Percentiles rank a stretch among this genome's conserved stretches.
These are phyloP conservation scores for Xerocomus minutiporus DNA, from an alignment of 1,284 basidiomycete genomes.

Conservation along the genomic window DNA sequence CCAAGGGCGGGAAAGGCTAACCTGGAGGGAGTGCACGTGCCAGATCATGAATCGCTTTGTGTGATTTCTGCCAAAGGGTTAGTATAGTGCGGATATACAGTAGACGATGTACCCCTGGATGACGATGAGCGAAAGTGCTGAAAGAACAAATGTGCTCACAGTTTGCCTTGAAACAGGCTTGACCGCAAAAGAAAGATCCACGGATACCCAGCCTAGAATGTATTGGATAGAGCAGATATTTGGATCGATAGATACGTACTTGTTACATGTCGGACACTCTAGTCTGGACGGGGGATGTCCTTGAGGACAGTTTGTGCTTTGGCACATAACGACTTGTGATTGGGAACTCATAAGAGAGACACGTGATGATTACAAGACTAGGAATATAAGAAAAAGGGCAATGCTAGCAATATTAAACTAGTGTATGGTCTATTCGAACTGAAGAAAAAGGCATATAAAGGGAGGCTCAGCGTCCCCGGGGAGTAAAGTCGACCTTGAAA, in stretches of 20 bases:
- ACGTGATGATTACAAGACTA: constrained; percentile 5
- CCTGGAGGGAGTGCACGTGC: constrained; percentile 40
- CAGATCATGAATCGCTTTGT: constrained; percentile 70
- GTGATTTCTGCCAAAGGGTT: constrained; percentile 60
- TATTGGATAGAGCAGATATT: constrained; percentile 2
- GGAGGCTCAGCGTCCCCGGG: constrained; percentile 20
- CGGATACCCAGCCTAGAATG: constrained; percentile 64
- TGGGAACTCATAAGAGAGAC: constrained; percentile 27
- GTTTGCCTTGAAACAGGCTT: constrained; percentile 81
- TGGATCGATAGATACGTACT: constrained; percentile 43
- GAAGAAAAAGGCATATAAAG: too few species aligned
- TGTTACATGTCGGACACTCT: constrained; percentile 80
- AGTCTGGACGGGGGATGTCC: constrained; percentile 71
- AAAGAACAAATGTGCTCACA: constrained; percentile 47
- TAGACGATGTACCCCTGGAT: constrained; percentile 40
- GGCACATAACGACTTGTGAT: constrained; percentile 45
- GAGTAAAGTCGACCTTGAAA: constrained; percentile 62
- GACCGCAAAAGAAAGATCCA: constrained; percentile 80
- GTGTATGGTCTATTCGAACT: too few species aligned
- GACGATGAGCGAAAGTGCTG: background rate
- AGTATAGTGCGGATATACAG: background rate
- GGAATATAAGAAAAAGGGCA: too few species aligned
- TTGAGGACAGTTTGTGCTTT: constrained; percentile 66
- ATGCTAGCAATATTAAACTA: too few species aligned
- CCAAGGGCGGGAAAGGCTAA: constrained; percentile 5